These are phyloP conservation scores for Erodium texanum DNA, from an alignment of 441 rosid species.

Conservation along the genomic window DNA sequence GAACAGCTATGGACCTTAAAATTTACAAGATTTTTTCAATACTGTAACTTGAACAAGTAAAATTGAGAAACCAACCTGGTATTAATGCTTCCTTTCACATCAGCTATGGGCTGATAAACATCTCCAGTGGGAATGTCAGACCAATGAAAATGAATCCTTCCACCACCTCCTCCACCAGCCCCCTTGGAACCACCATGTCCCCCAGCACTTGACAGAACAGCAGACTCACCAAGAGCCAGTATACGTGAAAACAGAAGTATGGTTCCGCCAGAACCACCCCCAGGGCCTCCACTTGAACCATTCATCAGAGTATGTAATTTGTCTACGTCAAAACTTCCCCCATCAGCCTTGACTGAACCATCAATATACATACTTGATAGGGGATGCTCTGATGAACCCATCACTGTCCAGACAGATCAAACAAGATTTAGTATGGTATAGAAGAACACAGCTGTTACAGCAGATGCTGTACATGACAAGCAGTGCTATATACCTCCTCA, in stretches of 20 bases:
- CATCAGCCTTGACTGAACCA: slow-evolving; percentile 82
- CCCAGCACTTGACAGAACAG: slow-evolving; percentile 81
- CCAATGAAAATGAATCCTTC: slow-evolving; percentile 99
- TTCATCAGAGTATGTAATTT: slow-evolving; percentile 21
- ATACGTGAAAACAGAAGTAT: slow-evolving; percentile 66
- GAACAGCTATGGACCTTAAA: neutral
- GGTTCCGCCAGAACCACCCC: slow-evolving; percentile 99
- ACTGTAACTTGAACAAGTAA: slow-evolving; percentile 7
- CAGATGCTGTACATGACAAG: neutral
- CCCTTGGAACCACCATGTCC: slow-evolving; percentile 78
- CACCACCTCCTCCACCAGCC: slow-evolving; percentile 99
- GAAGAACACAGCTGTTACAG: neutral
- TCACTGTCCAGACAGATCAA: slow-evolving; percentile 40
- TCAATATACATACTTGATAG: slow-evolving; percentile 66
- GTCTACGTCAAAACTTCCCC: slow-evolving; percentile 47
- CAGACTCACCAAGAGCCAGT: slow-evolving; percentile 52
- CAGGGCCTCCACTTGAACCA: slow-evolving; percentile 48
- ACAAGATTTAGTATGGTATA: neutral
- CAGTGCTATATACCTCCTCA: neutral
- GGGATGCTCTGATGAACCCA: slow-evolving; percentile 96
- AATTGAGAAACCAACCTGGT: slow-evolving; percentile 45
- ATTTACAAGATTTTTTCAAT: neutral
- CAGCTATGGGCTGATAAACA: slow-evolving; percentile 96
- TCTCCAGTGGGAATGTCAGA: slow-evolving; percentile 96
- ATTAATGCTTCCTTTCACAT: slow-evolving; percentile 62